phyloP scores from a whole-genome alignment of 768 basidiomycete species.

The Tylopilus sp. region DNA sequence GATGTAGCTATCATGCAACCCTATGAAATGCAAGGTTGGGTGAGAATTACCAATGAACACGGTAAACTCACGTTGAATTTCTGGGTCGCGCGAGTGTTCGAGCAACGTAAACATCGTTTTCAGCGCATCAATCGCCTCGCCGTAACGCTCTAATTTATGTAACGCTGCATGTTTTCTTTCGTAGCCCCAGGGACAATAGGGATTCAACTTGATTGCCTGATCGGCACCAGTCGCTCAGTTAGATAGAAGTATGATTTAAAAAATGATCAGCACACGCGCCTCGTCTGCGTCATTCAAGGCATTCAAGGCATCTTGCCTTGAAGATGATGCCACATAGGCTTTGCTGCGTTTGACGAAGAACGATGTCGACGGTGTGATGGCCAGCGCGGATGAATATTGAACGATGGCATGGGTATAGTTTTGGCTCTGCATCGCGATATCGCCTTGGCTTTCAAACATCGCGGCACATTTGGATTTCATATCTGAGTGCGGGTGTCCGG shows the following conservation, averaged over 20 bases:
- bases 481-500: background rate
- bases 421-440: constrained; percentile 1
- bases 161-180: constrained; percentile 14
- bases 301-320: constrained; percentile 10
- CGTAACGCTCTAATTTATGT: constrained; percentile 9
- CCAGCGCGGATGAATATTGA: constrained; percentile 14
- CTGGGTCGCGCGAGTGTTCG: constrained; percentile 8
- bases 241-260: background rate
- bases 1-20: constrained; percentile 5
- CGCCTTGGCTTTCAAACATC: constrained; percentile 7
- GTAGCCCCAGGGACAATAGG: constrained; percentile 15
- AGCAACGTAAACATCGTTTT: constrained; percentile 7
- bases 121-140: constrained; percentile 6
- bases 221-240: background rate
- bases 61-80: constrained; percentile 9
- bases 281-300: constrained; percentile 18
- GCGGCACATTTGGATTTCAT: constrained; percentile 6
- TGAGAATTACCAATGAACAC: background rate
- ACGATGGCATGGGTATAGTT: constrained; percentile 4
- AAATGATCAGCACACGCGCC: background rate
- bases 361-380: background rate
- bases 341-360: constrained; percentile 16
- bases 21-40: constrained; percentile 4
- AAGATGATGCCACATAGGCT: background rate
- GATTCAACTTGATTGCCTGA: constrained; percentile 9